Evolutionary conservation across 257 asterid species (phyloP), one percentile per base, ranked within the genome.

Genomic region (Capsicum chinense): DNA sequence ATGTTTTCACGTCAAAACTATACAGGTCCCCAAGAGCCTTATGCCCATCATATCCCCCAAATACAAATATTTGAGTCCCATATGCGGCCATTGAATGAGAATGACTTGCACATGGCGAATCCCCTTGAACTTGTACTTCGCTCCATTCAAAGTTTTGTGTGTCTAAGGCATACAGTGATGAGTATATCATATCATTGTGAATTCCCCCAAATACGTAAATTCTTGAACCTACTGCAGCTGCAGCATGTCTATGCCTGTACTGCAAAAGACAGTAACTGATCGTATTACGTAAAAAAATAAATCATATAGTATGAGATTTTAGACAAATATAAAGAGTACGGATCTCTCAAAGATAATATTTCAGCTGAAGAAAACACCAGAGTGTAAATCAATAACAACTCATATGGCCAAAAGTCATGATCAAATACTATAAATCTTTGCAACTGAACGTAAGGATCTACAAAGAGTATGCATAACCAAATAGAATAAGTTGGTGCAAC

Each of bases 231-330:
- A 90, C 91, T 82, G 85, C 94, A 64, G 92, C 93, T 87, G 99
- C 94, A 68, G 98, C 86, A 88, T 97, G 99, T 35, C 99, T 94
- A 91, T 97, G 99, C 95, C 99, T 97, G 93, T 21, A 60, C 66
- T 86, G 85, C 71, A 80, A 21, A 60, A 71, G 39, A 68, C 78
- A 16, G 80, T 37, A 56, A 76, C 63, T 14, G 79, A 76, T 21
- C 39, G 3, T 14, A 26, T 76, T 76, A 76, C 48, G 7, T 74
- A 13, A 15, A 14, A 39, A 16, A 74, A 48, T 35, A 33, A 9
- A 7, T 1, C 35, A 56, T 60, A 83, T n/a, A 26, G 26, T 26
- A 58, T 76, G 73, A 62, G 48, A 48, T 50, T 73, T 33, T 10
- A 48, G n/a, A 73, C 60, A 7, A 12, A 21, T 47, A 73, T 19